phyloP scores from a whole-genome alignment of 495 filamentous ascomycete species.

The Penicillium subrubescens region DNA sequence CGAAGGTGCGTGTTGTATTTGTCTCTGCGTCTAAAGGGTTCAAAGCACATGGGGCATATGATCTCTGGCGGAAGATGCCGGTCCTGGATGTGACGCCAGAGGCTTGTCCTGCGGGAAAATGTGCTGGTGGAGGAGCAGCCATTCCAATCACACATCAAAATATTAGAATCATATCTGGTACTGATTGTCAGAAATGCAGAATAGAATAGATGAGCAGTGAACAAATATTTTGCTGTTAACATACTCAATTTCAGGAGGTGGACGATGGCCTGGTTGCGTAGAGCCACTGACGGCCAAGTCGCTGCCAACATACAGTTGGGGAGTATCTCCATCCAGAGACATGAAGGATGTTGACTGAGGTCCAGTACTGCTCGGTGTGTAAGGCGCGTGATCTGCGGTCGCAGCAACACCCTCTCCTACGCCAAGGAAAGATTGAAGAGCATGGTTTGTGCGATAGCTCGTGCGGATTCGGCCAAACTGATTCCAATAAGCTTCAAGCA shows the following conservation, averaged over 20 bases:
- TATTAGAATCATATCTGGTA: not conserved
- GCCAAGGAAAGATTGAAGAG: not conserved
- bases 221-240: not conserved
- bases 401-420: not conserved
- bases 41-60: constrained; percentile 10
- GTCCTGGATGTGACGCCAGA: constrained; percentile 22
- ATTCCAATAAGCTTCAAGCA: not conserved
- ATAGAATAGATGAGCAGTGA: not conserved
- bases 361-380: not conserved
- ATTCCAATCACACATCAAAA: constrained; percentile 14
- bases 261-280: not conserved
- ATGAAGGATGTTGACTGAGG: not conserved
- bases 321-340: not conserved
- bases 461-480: not conserved
- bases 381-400: not conserved
- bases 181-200: not conserved
- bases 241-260: not conserved
- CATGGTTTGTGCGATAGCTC: not conserved
- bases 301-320: not conserved
- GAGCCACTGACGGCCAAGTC: not conserved
- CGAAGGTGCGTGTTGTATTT: constrained; percentile 18
- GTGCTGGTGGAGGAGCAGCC: constrained; percentile 14
- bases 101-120: constrained; percentile 18
- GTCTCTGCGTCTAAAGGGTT: constrained; percentile 20
- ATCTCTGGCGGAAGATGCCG: constrained; percentile 18